Conservation (phyloP, 2,329 filamentous ascomycete species). For the Albifimbria verrucaria region DNA sequence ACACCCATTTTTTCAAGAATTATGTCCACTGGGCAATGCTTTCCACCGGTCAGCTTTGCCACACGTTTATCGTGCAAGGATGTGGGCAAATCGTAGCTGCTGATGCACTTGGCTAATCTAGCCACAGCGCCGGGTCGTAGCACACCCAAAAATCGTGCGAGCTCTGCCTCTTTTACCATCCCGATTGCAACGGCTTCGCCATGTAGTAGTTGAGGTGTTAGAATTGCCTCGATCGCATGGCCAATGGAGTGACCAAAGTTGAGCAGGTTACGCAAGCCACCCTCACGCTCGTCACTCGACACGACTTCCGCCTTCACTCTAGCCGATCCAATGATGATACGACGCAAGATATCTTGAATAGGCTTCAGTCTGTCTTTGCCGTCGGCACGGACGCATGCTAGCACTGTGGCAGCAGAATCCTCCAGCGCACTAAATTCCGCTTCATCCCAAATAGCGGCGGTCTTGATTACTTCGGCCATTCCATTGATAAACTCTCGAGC, state of each 20-base stretch:
- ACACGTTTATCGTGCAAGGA: conserved; percentile 82
- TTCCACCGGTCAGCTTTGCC: conserved; percentile 77
- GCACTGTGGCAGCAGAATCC: conserved; percentile 72
- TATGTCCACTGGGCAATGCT: conserved; percentile 81
- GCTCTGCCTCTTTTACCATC: conserved; percentile 96
- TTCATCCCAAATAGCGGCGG: conserved; percentile 93
- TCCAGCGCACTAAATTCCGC: conserved; percentile 82
- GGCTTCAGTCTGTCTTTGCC: conserved; percentile 60
- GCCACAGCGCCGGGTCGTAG: conserved; percentile 85
- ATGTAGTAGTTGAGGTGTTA: conserved; percentile 92
- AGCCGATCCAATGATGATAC: conserved; percentile 86
- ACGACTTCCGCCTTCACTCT: conserved; percentile 92
- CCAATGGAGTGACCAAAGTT: conserved; percentile 99
- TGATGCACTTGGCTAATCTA: conserved; percentile 85
- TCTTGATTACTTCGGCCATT: conserved; percentile 98
- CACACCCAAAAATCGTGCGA: conserved; percentile 84
- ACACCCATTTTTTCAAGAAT: conserved; percentile 92
- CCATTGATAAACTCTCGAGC: conserved; percentile 95
- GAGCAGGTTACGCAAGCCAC: conserved; percentile 86
- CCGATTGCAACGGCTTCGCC: conserved; percentile 95
- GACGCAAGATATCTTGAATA: conserved; percentile 68
- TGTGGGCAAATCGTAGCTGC: conserved; percentile 88
- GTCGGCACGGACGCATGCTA: conserved; percentile 39
- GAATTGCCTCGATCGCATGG: conserved; percentile 91
- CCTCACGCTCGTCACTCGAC: conserved; percentile 90